Base-by-base conservation (phyloP, 805 yeast species). In the Spathaspora gorwiae region DNA sequence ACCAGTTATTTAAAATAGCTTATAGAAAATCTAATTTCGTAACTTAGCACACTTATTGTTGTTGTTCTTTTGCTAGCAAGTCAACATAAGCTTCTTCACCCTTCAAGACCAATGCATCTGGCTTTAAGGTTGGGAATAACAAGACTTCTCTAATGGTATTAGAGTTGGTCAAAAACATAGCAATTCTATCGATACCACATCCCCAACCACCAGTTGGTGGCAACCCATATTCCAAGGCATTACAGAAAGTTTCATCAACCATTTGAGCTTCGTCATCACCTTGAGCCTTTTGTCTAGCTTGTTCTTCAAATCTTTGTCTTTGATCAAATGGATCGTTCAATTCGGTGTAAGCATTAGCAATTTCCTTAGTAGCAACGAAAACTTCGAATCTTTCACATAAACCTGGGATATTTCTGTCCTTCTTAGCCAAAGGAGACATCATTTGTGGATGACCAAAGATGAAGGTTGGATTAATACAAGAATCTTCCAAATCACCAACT, bases 171-270 rank as follows among this genome's bases (percentile, higher is more conserved):
- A 94, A 81, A 78, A 94, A 94, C 99, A 92, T 92, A 63, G 97
- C 90, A 64, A 92, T 68, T 78, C 99, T 86, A 73, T 92, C 99
- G 57, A 92, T 90, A 80, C 99, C 99, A 74, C 96, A 85, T 59
- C 99, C 99, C 98, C 98, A 92, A 57, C 99, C 99, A 69, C 95
- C 98, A 58, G 98, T 94, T 61, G 99, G 99, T 49, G 99, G 99
- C 62, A 92, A 80, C 72, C 98, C 99, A 70, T 89, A 92, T 76
- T 92, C 99, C 62, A 92, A 80, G 55, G 99, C 97, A 60, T 90
- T 87, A 78, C 95, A 86, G 90, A 92, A 92, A 53, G 87, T 85
- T 76, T 92, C 99, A 68, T 92, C 99, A 53, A 94, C 79, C 69
- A 90, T 65, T 77, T 92, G 98, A 51, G 97, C 99, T 76, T 94